Conservation (phyloP, 129 eudicot species). For the Kitagawia praeruptora region DNA sequence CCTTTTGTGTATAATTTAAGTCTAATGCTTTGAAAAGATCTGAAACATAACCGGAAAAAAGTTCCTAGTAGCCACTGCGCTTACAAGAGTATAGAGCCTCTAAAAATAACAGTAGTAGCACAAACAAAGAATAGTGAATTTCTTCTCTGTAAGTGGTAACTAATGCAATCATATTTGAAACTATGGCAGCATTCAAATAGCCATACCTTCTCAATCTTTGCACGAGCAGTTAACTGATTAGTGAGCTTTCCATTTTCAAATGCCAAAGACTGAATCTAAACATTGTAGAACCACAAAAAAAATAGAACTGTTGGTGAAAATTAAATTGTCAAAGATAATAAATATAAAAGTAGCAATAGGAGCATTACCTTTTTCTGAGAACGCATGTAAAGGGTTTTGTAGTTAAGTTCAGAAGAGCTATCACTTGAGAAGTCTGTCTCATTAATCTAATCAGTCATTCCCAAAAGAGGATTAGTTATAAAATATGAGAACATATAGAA, state of each 20-base stretch:
- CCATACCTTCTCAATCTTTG: slow-evolving; percentile 28
- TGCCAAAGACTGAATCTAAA: slow-evolving; percentile 26
- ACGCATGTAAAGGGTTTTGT: slow-evolving; percentile 24
- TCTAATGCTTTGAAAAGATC: not conserved
- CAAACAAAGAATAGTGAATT: not conserved
- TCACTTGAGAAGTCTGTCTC: slow-evolving; percentile 2
- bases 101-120: not conserved
- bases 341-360: not conserved
- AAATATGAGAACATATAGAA: not conserved
- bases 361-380: slow-evolving; percentile 30
- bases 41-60: not conserved
- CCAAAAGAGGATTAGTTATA: not conserved
- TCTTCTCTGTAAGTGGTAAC: not conserved
- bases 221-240: slow-evolving; percentile 23
- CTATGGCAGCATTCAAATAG: not conserved
- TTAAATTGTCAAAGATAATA: not conserved
- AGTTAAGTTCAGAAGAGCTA: slow-evolving; percentile 6
- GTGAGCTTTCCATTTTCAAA: slow-evolving; percentile 20
- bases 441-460: slow-evolving; percentile 12
- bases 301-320: not conserved
- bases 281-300: not conserved
- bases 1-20: not conserved
- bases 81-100: not conserved
- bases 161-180: not conserved
- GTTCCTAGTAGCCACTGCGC: not conserved